Evolutionary conservation across 495 filamentous ascomycete genomes (phyloP).

Genomic region (Trichoderma orchidacearum): DNA sequence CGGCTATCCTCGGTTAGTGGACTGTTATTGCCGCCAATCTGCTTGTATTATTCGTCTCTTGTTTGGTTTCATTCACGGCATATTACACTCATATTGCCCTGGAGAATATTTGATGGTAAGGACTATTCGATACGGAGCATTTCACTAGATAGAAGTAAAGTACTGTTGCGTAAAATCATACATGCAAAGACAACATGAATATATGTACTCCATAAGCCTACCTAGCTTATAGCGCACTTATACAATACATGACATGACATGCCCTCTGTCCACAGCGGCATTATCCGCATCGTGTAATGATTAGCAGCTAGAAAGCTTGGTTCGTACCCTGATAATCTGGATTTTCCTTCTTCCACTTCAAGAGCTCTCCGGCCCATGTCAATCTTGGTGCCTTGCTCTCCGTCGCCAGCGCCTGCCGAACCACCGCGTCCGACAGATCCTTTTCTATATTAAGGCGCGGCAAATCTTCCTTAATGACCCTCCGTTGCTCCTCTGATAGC

Average conservation of each 20-base stretch:
- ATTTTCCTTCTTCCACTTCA: slow-evolving; percentile 15
- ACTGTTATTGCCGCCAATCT: neutral
- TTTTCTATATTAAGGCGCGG: slow-evolving; percentile 28
- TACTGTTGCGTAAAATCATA: too few species aligned
- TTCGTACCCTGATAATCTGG: slow-evolving; percentile 23
- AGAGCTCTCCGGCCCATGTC: slow-evolving; percentile 19
- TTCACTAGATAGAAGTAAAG: too few species aligned
- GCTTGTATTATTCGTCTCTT: neutral
- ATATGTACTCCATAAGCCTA: neutral
- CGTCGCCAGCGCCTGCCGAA: slow-evolving; percentile 21
- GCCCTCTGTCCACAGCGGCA: too few species aligned
- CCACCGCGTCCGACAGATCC: slow-evolving; percentile 31
- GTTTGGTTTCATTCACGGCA: neutral
- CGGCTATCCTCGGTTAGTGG: neutral
- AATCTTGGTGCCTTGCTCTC: slow-evolving; percentile 24
- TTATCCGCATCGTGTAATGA: too few species aligned
- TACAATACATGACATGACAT: slow-evolving; percentile 10
- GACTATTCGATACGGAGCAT: too few species aligned
- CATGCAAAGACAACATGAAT: too few species aligned
- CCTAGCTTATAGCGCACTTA: neutral
- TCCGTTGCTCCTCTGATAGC: slow-evolving; percentile 4
- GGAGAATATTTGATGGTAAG: too few species aligned
- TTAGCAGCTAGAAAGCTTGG: slow-evolving; percentile 28
- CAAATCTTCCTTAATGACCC: slow-evolving; percentile 14
- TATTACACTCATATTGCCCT: neutral